Evolutionary conservation across 352 stramenopile species (phyloP).

Genomic region (Pythium coloratum): DNA sequence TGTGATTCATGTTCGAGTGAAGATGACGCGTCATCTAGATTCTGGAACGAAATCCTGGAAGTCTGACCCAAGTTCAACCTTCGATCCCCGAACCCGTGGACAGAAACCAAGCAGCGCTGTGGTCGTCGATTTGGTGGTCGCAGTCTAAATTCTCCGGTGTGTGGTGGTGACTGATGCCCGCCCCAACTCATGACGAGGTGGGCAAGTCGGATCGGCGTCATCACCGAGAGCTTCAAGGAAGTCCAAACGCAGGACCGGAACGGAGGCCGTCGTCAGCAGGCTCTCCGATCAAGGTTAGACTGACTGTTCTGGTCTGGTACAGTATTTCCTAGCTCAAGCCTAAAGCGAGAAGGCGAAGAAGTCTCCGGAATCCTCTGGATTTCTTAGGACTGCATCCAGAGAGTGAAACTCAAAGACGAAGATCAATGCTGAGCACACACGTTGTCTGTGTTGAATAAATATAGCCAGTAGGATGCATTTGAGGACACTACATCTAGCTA

Average conservation of each 20-base stretch:
- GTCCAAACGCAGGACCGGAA: background rate
- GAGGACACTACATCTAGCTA: background rate
- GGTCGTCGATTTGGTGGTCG: conserved; percentile 18
- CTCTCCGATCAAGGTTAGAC: too few species aligned
- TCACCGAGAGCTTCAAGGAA: conserved; percentile 3
- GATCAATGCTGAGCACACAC: background rate
- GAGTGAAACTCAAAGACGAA: too few species aligned
- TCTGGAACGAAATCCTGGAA: conserved; percentile 7
- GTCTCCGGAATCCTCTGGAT: background rate
- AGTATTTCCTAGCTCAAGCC: too few species aligned
- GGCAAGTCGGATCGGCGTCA: conserved; percentile 2
- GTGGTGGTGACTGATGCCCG: background rate
- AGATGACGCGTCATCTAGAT: background rate
- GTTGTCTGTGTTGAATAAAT: background rate
- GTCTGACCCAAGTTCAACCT: background rate
- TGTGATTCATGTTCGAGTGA: background rate
- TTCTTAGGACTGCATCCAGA: background rate
- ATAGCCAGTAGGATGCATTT: background rate
- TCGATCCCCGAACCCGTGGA: conserved; percentile 8
- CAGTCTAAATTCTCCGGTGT: background rate
- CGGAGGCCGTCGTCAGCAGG: too few species aligned
- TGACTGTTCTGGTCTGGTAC: too few species aligned
- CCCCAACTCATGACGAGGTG: conserved; percentile 6
- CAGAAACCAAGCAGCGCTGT: conserved; percentile 10
- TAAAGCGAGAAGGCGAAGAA: too few species aligned